These are phyloP conservation scores for Microdochium bolleyi DNA, from an alignment of 2,329 filamentous ascomycete species.

Conservation along the genomic window DNA sequence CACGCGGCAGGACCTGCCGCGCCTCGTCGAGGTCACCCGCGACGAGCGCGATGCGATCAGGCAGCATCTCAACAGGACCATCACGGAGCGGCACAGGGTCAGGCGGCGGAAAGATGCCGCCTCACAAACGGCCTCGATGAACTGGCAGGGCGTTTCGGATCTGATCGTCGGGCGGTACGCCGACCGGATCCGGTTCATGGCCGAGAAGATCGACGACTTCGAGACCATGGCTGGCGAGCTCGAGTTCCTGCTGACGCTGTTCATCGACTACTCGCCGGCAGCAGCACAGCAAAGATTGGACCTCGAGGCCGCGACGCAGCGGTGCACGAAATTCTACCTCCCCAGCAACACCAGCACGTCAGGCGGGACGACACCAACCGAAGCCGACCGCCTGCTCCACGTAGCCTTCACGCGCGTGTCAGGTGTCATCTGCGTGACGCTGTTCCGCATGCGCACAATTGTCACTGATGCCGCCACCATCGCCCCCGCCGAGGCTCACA, in stretches of 20 bases:
- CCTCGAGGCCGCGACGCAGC: constrained; percentile 19
- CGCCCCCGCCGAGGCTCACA: background rate
- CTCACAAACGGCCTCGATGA: constrained; percentile 7
- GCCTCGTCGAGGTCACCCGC: background rate
- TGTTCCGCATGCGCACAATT: constrained; percentile 2
- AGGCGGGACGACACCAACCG: constrained; percentile 3
- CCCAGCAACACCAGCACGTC: constrained; percentile 1
- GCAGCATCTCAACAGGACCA: constrained; percentile 1
- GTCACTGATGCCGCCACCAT: background rate
- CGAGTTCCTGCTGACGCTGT: constrained; percentile 13
- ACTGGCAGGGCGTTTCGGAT: constrained; percentile 49
- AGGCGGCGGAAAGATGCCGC: background rate
- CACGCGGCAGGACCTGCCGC: constrained; percentile 4
- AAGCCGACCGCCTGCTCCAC: constrained; percentile 14
- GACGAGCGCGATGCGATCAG: constrained; percentile 1
- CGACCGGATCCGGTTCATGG: constrained; percentile 26
- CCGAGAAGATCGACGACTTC: constrained; percentile 4
- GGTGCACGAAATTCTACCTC: constrained; percentile 27
- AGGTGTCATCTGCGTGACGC: constrained; percentile 12
- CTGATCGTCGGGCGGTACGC: constrained; percentile 47
- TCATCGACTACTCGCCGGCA: constrained; percentile 11
- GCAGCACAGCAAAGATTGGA: constrained; percentile 11
- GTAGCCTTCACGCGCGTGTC: constrained; percentile 14
- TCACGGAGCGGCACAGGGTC: constrained; percentile 9
- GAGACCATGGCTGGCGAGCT: constrained; percentile 3